Evolutionary conservation across 2,329 filamentous ascomycete species (phyloP), one percentile per base, ranked within the genome.

Genomic region (Diaporthe aspalathi): DNA sequence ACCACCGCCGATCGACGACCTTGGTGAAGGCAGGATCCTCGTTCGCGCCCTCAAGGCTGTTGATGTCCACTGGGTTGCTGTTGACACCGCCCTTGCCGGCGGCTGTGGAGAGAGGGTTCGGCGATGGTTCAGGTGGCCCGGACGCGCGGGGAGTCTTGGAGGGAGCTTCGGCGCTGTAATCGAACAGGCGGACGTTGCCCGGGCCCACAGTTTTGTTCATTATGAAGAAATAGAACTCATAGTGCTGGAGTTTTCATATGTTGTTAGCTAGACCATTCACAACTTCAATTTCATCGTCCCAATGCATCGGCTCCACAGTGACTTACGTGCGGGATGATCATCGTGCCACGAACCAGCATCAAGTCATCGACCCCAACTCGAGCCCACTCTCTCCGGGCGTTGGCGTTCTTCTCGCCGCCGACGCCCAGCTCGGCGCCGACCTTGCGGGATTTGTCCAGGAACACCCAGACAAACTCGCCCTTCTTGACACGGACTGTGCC

Each of bases 201-300:
- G 93, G 91, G 2, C 93, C 93, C 2, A 89, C 81, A 32, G 90
- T 93, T 77, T 92, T 94, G 81, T 98, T 98, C 80, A 97, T 92
- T 79, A 98, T 91, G 83, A 99, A 98, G 83, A 95, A 96, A 81
- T 98, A 96, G 80, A 99, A 94, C 75, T 98, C 95, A 79, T 97
- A 98, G 81, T 99, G 96, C 94, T 98, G 79, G 57, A 67, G 3
- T 5, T 47, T 52, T 71, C 70, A 77, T 67, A 62, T 68, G 38
- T 70, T 29, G 74, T 79, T 72, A 80, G 75, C 27, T 68, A 71
- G 45, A 70, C 27, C 29, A 62, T 35, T 60, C 49, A 43, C 27
- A 54, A 52, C 66, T 67, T 49, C 24, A 73, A 73, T 53, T 70
- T 68, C 60, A 47, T 72, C 7, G 6, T 57, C n/a, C 14, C 27